Evolutionary conservation across 176 grass and related monocot species (phyloP).

Genomic region (Aegilops bicornis): DNA sequence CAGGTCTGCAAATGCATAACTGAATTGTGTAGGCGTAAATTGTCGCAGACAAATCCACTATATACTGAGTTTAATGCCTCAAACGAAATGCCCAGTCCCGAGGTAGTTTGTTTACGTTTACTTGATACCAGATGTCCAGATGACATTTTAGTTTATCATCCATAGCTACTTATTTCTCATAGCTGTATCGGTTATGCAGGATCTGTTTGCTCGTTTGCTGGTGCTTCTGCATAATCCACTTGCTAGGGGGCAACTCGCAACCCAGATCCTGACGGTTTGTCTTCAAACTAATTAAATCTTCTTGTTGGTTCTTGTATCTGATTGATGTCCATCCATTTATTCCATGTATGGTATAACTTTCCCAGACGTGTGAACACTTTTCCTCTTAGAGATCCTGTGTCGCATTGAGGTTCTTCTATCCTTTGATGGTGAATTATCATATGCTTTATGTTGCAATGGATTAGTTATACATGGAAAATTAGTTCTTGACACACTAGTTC

Average conservation of each 20-base stretch:
- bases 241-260: constrained; percentile 79
- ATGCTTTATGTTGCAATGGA: neutral
- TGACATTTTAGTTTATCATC: constrained; percentile 35
- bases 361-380: neutral
- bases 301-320: constrained; percentile 1
- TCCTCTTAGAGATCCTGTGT: constrained; percentile 11
- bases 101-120: constrained; percentile 52
- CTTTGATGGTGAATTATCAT: constrained; percentile 15
- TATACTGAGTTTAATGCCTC: constrained; percentile 73
- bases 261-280: constrained; percentile 86
- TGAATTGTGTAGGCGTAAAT: constrained; percentile 83
- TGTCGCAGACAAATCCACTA: constrained; percentile 57
- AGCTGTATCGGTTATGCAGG: constrained; percentile 43
- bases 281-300: constrained; percentile 41
- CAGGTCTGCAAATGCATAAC: constrained; percentile 99
- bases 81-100: constrained; percentile 75
- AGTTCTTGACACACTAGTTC: neutral
- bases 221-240: constrained; percentile 97
- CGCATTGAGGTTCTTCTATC: constrained; percentile 5
- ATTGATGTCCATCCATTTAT: constrained; percentile 24
- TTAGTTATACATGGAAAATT: constrained; percentile 9
- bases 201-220: constrained; percentile 93
- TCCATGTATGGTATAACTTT: constrained; percentile 5
- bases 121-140: constrained; percentile 34
- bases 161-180: constrained; percentile 37